These are phyloP conservation scores for Lepidium didymum DNA, from an alignment of 345 rosid genomes.

Conservation along the genomic window DNA sequence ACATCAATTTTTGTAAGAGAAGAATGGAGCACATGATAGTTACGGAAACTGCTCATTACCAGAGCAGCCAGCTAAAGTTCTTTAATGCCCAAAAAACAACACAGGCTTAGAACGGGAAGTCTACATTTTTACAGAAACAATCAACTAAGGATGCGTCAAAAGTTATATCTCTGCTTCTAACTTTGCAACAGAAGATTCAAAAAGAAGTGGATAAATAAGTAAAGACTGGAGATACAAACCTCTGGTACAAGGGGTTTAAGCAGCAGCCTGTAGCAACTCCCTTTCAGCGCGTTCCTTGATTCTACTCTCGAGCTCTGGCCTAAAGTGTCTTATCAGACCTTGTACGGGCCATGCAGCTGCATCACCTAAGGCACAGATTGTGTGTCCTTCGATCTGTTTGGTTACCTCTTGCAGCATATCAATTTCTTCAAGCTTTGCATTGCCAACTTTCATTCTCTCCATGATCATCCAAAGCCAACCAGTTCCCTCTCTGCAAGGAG, in stretches of 20 bases:
- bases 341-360: slow-evolving; percentile 99
- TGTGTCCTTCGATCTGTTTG: slow-evolving; percentile 97
- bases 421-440: slow-evolving; percentile 94
- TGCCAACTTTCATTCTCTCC: slow-evolving; percentile 95
- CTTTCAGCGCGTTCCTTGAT: slow-evolving; percentile 80
- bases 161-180: neutral
- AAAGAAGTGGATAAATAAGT: neutral
- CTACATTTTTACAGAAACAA: neutral
- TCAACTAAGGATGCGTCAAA: neutral
- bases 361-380: slow-evolving; percentile 98
- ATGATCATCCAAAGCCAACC: slow-evolving; percentile 99
- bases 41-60: neutral
- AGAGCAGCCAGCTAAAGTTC: neutral
- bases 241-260: slow-evolving; percentile 36
- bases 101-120: neutral
- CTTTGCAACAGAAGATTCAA: neutral
- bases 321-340: slow-evolving; percentile 91
- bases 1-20: neutral
- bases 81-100: neutral
- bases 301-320: slow-evolving; percentile 98
- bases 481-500: slow-evolving; percentile 97
- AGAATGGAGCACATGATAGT: neutral
- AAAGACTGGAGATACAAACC: slow-evolving; percentile 16
- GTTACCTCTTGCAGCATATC: slow-evolving; percentile 99
- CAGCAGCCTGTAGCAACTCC: slow-evolving; percentile 88